Evolutionary conservation across 2,329 filamentous ascomycete genomes (phyloP), one percentile per base, ranked within the genome.

Genomic region (Phyllosticta citribraziliensis): DNA sequence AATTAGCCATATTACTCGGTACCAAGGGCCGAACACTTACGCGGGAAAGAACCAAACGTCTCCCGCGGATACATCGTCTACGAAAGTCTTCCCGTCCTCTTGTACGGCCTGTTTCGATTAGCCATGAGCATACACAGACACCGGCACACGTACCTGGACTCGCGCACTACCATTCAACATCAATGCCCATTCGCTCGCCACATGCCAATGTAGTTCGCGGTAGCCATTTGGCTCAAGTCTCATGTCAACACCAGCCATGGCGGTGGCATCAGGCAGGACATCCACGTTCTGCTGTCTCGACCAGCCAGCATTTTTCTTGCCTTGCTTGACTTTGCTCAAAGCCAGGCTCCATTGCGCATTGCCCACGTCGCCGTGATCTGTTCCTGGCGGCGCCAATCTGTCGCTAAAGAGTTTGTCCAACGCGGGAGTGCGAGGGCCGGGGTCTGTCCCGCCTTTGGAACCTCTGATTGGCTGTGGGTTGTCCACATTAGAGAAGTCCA

Each of bases 381-480:
- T 82, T 0, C 74, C 77, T 0, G 82, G 83, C 0, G 82, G 80
- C 1, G 81, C 81, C 50, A 77, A 78, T 17, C 79, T 70, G 64
- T 85, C 82, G 5, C 80, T 79, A 64, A 84, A 83, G 20, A 81
- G 71, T 63, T 75, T 79, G 66, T 84, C 79, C 57, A 84, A 80
- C 50, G 73, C 72, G 53, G 75, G 75, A 2, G 78, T 80, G 69
- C 79, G 74, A 57, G 81, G 80, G 2, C 82, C 82, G 6, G 81
- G 78, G 65, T 84, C 80, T 0, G 78, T 80, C 2, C 70, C 73
- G 12, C 82, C 83, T 11, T 66, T 71, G 12, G 66, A 68, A 3
- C 83, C 83, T 6, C 83, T 78, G 52, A 84, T 78, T 1, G 83
- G 83, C 67, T 85, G 80, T 0, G 83, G 82, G 40, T 76, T 76